Conservation (phyloP, 2,329 filamentous ascomycete species). For the Alternaria conjuncta region DNA sequence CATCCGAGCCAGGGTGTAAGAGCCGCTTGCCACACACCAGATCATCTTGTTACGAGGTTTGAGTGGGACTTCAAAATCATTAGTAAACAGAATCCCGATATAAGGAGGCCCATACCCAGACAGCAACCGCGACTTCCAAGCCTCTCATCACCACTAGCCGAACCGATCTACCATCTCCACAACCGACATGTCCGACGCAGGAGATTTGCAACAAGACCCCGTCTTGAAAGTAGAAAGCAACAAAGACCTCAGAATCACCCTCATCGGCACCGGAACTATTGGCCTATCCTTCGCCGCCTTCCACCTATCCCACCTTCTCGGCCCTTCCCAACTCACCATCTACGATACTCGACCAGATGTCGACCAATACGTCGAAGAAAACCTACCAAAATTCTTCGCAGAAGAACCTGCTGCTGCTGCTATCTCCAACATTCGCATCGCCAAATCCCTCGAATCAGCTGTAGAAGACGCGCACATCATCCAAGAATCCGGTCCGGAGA, state of each 20-base stretch:
- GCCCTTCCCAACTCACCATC: slow-evolving; percentile 53
- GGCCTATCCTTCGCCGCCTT: slow-evolving; percentile 64
- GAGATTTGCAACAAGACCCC: neutral
- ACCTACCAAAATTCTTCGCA: slow-evolving; percentile 54
- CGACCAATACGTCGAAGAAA: slow-evolving; percentile 50
- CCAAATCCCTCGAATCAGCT: slow-evolving; percentile 48
- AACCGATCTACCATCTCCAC: neutral
- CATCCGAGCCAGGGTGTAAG: neutral
- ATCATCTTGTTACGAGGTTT: neutral
- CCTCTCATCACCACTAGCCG: neutral
- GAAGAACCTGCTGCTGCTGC: slow-evolving; percentile 12
- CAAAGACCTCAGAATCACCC: slow-evolving; percentile 42
- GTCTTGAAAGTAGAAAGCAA: neutral
- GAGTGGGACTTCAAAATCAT: neutral
- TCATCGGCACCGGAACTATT: slow-evolving; percentile 59
- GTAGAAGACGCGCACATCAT: slow-evolving; percentile 58
- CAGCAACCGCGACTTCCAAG: neutral
- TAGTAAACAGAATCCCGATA: neutral
- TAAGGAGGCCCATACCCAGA: neutral
- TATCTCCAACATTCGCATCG: slow-evolving; percentile 45
- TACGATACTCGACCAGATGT: slow-evolving; percentile 60
- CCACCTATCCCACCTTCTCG: slow-evolving; percentile 55
- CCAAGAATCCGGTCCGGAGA: slow-evolving; percentile 67
- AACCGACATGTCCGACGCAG: slow-evolving; percentile 13
- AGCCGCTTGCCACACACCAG: neutral